phyloP scores from a whole-genome alignment of 2,329 filamentous ascomycete genomes.

The Fusarium armeniacum region DNA sequence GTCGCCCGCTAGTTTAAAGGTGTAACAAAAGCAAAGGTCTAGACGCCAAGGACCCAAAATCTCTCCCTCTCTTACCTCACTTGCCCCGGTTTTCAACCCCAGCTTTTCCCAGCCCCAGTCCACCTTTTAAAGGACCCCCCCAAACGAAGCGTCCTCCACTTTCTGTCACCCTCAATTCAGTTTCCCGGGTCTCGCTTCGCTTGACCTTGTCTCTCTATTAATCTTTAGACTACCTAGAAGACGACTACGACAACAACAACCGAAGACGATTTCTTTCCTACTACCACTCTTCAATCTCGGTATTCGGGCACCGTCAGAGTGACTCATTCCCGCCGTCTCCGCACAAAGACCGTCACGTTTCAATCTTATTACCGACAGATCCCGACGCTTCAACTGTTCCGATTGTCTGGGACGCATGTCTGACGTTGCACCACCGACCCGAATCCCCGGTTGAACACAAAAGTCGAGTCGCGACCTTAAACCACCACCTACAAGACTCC shows the following conservation, averaged over 20 bases:
- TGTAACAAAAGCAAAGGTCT: slow-evolving; percentile 19
- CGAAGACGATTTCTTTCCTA: background rate
- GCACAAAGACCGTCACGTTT: background rate
- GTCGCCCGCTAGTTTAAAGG: background rate
- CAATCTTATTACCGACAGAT: background rate
- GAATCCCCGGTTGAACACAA: slow-evolving; percentile 29
- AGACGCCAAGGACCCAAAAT: slow-evolving; percentile 23
- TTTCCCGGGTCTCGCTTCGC: slow-evolving; percentile 23
- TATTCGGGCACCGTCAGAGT: too few relatives aligned
- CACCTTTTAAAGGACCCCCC: slow-evolving; percentile 26
- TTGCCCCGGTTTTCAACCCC: slow-evolving; percentile 44
- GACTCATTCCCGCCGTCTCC: background rate
- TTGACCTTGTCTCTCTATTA: slow-evolving; percentile 13
- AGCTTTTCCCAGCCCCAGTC: slow-evolving; percentile 33
- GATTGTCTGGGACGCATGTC: slow-evolving; percentile 20
- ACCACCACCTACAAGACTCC: background rate
- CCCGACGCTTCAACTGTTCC: slow-evolving; percentile 17
- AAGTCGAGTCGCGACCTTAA: slow-evolving; percentile 9
- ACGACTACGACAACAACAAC: slow-evolving; percentile 35
- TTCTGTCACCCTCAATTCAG: slow-evolving; percentile 24
- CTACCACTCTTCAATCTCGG: background rate
- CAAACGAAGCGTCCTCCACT: slow-evolving; percentile 36
- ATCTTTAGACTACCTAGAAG: slow-evolving; percentile 12
- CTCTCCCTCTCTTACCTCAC: background rate
- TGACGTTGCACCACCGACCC: slow-evolving; percentile 33